Evolutionary conservation across 2,329 filamentous ascomycete genomes (phyloP).

Genomic region (Aspergillus sp.): DNA sequence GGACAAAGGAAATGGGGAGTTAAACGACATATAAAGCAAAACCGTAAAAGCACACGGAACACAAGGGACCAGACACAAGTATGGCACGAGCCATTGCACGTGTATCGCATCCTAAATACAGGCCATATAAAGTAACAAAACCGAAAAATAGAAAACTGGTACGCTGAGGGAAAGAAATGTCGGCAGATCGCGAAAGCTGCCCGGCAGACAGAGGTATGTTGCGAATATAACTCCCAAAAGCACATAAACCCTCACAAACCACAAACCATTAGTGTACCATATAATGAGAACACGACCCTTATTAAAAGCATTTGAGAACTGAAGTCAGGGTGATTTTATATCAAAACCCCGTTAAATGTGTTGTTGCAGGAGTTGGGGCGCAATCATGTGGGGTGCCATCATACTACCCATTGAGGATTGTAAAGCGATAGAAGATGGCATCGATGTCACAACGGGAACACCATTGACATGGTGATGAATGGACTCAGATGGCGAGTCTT

Average conservation of each 20-base stretch:
- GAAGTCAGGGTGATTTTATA: neutral
- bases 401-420: constrained; percentile 41
- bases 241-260: neutral
- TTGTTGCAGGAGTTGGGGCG: constrained; percentile 44
- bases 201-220: neutral
- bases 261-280: constrained; percentile 8
- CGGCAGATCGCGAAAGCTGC: neutral
- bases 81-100: constrained; percentile 17
- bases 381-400: constrained; percentile 43
- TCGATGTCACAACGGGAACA: constrained; percentile 36
- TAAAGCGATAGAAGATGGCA: constrained; percentile 31
- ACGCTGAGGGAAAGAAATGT: neutral
- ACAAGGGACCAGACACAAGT: constrained; percentile 7
- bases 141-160: neutral
- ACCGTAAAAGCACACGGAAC: constrained; percentile 1
- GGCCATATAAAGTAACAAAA: constrained; percentile 5
- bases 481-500: constrained; percentile 60
- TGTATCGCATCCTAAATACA: constrained; percentile 12
- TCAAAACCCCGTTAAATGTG: constrained; percentile 32
- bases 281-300: constrained; percentile 1
- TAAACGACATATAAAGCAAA: constrained; percentile 12
- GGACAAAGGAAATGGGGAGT: constrained; percentile 16
- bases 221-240: neutral
- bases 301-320: constrained; percentile 1
- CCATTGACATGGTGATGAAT: constrained; percentile 31